A percentile compares a stretch with the other conserved stretches of the same genome.
Conservation (phyloP, 176 grass and related monocot genomes). For the Urochloa ruziziensis region DNA sequence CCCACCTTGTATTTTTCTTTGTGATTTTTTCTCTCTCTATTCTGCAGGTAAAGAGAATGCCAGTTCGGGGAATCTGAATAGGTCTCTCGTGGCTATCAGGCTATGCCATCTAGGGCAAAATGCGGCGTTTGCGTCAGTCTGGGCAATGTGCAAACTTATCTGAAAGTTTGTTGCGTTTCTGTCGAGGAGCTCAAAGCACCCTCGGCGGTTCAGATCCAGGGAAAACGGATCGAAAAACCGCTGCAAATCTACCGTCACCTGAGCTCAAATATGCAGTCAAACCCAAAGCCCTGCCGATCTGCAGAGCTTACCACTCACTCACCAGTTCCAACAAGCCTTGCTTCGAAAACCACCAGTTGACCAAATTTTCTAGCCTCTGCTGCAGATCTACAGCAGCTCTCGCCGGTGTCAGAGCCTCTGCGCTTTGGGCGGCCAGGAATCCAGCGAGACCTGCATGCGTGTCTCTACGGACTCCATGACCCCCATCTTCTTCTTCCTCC, state of each 20-base stretch:
- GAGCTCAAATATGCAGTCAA: slow-evolving; percentile 36
- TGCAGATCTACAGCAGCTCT: slow-evolving; percentile 35
- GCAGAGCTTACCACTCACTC: not conserved
- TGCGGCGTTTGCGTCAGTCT: not conserved
- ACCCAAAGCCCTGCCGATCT: not conserved
- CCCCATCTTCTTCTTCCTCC: not conserved
- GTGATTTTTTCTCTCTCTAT: not conserved
- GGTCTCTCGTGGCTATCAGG: not conserved
- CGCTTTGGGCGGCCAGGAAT: slow-evolving; percentile 39
- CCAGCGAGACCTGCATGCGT: slow-evolving; percentile 28
- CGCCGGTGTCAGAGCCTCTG: slow-evolving; percentile 21
- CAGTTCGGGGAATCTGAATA: slow-evolving; percentile 15
- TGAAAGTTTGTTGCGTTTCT: not conserved
- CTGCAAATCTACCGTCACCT: not conserved
- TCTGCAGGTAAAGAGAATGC: slow-evolving; percentile 5
- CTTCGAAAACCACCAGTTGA: slow-evolving; percentile 8
- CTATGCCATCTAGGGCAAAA: slow-evolving; percentile 5
- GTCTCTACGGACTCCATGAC: not conserved
- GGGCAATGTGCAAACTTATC: not conserved
- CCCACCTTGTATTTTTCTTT: not conserved
- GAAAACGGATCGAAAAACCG: slow-evolving; percentile 17
- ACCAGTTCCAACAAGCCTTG: not conserved
- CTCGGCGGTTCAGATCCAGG: not conserved
- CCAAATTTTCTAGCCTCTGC: not conserved
- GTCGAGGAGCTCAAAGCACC: not conserved